Evolutionary conservation across 1,139 yeast species (phyloP), one percentile per base, ranked within the genome.

Genomic region (Pneumocystis murina): DNA sequence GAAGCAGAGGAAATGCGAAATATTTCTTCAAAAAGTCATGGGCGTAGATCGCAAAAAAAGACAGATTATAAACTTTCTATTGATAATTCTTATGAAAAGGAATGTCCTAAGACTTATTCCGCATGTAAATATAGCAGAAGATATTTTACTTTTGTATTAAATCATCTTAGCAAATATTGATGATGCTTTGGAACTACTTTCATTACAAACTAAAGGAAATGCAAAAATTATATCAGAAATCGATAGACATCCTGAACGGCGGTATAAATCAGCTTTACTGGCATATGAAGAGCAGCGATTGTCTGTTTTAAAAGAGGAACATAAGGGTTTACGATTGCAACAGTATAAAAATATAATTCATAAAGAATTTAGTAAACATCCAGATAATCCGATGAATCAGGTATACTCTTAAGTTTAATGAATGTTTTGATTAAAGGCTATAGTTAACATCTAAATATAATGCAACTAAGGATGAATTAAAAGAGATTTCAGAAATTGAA

Each of bases 191-290:
- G 89, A 86, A 64, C 95, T 95, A 2, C 78, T 87, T 72, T 80
- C 87, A 5, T 39, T 65, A 12, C 78, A 87, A 72, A 81, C 86
- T 33, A 75, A 78, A 61, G 79, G 77, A 65, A 77, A 79, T 68
- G 86, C 84, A 71, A 48, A 48, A 48, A 20, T 48, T 20, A 48
- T 48, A 6, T 48, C 55, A 12, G 88, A 84, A 65, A 77, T 87
- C 64, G 96, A 87, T 68, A 84, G 89, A 73, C 96, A 87, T 70
- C 95, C 96, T 10, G 96, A 87, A 76, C 81, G 95, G 75, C 81
- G 96, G 72, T 87, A 85, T 74, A 88, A 87, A 77, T 90, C 94
- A 20, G 95, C 95, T 0, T 79, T 79, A 67, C 79, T 82, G 14
- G 90, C 87, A 0, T 87, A 75, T 70, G 90, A 87, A 71, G 92